A percentile compares a stretch with the other conserved stretches of the same genome.
Conservation (phyloP, 371 early-diverging fungal genomes). For the Mucor circinelloides region DNA sequence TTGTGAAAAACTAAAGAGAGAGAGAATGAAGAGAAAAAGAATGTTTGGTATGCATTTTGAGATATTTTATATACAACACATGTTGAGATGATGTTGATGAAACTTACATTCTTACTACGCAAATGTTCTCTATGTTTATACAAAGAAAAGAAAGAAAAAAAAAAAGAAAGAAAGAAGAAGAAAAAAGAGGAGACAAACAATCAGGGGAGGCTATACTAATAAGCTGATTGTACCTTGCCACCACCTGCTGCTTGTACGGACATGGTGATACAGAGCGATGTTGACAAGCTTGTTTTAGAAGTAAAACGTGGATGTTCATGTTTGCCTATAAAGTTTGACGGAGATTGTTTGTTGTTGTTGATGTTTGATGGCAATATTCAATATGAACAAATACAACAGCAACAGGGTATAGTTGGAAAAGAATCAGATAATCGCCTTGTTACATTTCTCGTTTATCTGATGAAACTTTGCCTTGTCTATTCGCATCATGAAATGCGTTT, state of each 20-base stretch:
- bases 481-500: not conserved
- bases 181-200: not conserved
- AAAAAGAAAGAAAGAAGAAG: not conserved
- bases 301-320: not conserved
- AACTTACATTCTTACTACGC: conserved; percentile 7
- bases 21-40: not conserved
- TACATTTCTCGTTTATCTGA: not conserved
- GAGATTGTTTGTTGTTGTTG: not conserved
- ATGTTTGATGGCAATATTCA: not conserved
- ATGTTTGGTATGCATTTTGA: conserved; percentile 7
- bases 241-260: not conserved
- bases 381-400: not conserved
- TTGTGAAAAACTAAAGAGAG: not conserved
- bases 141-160: not conserved
- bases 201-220: not conserved
- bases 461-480: not conserved
- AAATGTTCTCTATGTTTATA: not conserved
- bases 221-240: not conserved
- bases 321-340: not conserved
- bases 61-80: not conserved
- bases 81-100: not conserved
- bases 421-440: not conserved
- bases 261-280: not conserved
- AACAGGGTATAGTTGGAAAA: not conserved
- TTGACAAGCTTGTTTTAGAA: not conserved